Conservation (phyloP, 306 rosid genomes). For the Rosa multiflora region DNA sequence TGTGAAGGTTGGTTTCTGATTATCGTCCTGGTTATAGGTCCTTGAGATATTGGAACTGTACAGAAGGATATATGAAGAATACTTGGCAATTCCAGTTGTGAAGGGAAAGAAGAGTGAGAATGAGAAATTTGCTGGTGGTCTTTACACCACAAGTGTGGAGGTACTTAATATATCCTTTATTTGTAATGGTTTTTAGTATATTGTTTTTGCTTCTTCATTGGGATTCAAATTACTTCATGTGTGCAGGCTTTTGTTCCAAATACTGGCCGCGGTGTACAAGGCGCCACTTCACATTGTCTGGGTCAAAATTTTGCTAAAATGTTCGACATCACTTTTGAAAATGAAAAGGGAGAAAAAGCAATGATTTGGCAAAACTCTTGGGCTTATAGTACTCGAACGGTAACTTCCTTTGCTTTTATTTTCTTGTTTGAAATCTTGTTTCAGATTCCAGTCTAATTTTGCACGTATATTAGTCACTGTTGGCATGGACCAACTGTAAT, state of each 20-base stretch:
- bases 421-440: slow-evolving; percentile 3
- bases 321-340: slow-evolving; percentile 93
- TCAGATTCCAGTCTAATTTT: neutral
- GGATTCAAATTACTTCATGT: slow-evolving; percentile 13
- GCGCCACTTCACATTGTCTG: slow-evolving; percentile 96
- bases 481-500: neutral
- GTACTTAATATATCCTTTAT: slow-evolving; percentile 26
- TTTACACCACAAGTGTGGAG: slow-evolving; percentile 97
- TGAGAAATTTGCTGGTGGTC: slow-evolving; percentile 98
- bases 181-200: neutral
- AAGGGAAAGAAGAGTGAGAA: slow-evolving; percentile 93
- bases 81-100: slow-evolving; percentile 84
- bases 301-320: slow-evolving; percentile 97
- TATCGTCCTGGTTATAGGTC: slow-evolving; percentile 52
- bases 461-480: neutral
- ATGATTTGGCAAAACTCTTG: slow-evolving; percentile 98
- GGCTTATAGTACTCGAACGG: slow-evolving; percentile 98
- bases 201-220: neutral
- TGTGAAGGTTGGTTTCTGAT: neutral
- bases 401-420: slow-evolving; percentile 32
- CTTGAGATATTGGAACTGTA: slow-evolving; percentile 82
- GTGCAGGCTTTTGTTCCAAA: slow-evolving; percentile 88
- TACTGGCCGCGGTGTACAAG: slow-evolving; percentile 93
- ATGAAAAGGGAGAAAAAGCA: slow-evolving; percentile 84
- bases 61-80: slow-evolving; percentile 83